Conservation (phyloP, 306 rosid genomes). For the Medicago ruthenica region DNA sequence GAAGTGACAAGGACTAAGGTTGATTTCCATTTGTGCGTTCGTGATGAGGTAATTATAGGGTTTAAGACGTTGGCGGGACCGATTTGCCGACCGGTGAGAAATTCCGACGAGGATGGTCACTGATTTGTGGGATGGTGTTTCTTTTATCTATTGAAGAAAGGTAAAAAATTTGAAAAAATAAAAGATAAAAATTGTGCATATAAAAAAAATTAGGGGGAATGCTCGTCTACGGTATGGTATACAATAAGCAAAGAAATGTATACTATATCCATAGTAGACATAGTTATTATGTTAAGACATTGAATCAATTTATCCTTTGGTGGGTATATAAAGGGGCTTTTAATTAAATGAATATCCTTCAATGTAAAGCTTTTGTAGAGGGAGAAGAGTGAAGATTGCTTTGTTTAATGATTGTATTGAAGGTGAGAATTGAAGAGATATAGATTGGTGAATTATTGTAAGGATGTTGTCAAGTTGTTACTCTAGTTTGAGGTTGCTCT, state of each 20-base stretch:
- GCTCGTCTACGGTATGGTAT: slow-evolving; percentile 46
- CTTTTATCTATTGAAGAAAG: too few species aligned
- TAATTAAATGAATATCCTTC: background rate
- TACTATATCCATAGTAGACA: background rate
- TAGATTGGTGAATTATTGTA: too few species aligned
- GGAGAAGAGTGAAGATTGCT: background rate
- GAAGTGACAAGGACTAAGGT: slow-evolving; percentile 25
- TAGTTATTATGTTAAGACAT: background rate
- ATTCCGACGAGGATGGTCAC: slow-evolving; percentile 28
- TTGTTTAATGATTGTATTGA: background rate
- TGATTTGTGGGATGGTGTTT: slow-evolving; percentile 23
- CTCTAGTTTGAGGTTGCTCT: too few species aligned
- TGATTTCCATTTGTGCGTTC: slow-evolving; percentile 65
- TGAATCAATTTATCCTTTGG: background rate
- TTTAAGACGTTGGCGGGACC: slow-evolving; percentile 72
- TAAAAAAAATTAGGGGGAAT: background rate
- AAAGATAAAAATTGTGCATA: slow-evolving; percentile 3
- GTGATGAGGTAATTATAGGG: slow-evolving; percentile 50
- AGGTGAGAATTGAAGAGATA: too few species aligned
- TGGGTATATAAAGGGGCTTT: background rate
- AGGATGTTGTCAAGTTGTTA: too few species aligned
- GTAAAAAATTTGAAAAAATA: too few species aligned
- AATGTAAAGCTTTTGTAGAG: background rate
- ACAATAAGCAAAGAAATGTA: slow-evolving; percentile 45
- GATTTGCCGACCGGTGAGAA: slow-evolving; percentile 56